phyloP scores from a whole-genome alignment of 2,329 filamentous ascomycete species.

The Emydomyces testavorans region DNA sequence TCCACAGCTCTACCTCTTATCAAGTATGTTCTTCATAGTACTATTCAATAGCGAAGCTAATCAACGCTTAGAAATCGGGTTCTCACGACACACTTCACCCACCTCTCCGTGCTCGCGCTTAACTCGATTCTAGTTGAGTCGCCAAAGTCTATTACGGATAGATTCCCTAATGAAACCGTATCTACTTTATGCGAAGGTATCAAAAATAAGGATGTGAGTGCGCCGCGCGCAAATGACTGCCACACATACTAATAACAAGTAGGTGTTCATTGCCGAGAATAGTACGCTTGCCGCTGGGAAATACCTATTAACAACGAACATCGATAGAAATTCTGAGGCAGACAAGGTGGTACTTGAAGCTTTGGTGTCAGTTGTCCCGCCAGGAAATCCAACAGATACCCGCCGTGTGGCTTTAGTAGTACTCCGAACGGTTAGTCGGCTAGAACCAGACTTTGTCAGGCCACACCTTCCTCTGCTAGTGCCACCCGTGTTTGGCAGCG shows the following conservation, averaged over 20 bases:
- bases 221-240: not conserved
- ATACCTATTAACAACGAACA: slow-evolving; percentile 57
- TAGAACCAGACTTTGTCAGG: slow-evolving; percentile 66
- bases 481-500: slow-evolving; percentile 73
- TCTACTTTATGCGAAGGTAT: slow-evolving; percentile 72
- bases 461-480: slow-evolving; percentile 73
- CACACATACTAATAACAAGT: slow-evolving; percentile 16
- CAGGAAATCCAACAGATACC: slow-evolving; percentile 68
- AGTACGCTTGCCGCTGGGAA: slow-evolving; percentile 83
- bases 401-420: slow-evolving; percentile 79
- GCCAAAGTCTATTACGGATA: slow-evolving; percentile 55
- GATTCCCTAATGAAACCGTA: slow-evolving; percentile 61
- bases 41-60: slow-evolving; percentile 19
- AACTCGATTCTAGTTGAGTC: slow-evolving; percentile 83
- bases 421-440: slow-evolving; percentile 69
- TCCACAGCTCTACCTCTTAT: slow-evolving; percentile 54
- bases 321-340: slow-evolving; percentile 55
- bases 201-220: slow-evolving; percentile 58
- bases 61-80: slow-evolving; percentile 55
- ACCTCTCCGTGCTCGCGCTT: slow-evolving; percentile 69
- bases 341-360: slow-evolving; percentile 71
- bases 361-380: slow-evolving; percentile 61
- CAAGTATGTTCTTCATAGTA: slow-evolving; percentile 30
- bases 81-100: slow-evolving; percentile 62
- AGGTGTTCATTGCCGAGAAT: slow-evolving; percentile 76